Evolutionary conservation across 2,329 filamentous ascomycete species (phyloP).

Genomic region (Sporothrix mexicana): DNA sequence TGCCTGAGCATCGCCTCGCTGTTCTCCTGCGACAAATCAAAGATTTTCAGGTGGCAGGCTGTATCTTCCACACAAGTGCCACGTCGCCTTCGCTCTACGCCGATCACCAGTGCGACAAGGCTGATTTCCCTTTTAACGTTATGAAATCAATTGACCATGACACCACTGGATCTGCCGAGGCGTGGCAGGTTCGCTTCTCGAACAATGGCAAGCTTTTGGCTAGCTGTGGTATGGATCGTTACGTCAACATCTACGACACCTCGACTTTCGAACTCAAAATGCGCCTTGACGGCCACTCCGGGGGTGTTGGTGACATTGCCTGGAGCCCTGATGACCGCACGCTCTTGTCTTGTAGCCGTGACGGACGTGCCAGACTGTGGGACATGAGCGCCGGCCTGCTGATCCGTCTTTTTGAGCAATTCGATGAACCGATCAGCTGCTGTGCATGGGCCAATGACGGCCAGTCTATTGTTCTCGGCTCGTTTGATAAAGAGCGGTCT

Average conservation of each 20-base stretch:
- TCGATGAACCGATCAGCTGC: constrained; percentile 83
- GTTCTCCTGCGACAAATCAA: constrained; percentile 84
- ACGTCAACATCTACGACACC: constrained; percentile 83
- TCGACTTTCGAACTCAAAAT: constrained; percentile 69
- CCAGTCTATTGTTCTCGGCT: constrained; percentile 77
- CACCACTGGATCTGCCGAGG: constrained; percentile 65
- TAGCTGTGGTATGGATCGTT: constrained; percentile 76
- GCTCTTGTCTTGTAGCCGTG: constrained; percentile 81
- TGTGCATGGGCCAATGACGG: constrained; percentile 89
- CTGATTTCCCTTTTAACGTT: constrained; percentile 76
- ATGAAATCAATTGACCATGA: constrained; percentile 75
- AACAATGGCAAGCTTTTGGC: constrained; percentile 83
- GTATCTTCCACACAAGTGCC: constrained; percentile 85
- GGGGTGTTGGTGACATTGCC: constrained; percentile 76
- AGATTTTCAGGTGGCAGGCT: constrained; percentile 78
- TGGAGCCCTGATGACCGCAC: constrained; percentile 93
- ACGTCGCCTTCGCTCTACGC: constrained; percentile 82
- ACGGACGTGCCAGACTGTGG: constrained; percentile 77
- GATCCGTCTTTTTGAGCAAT: constrained; percentile 69
- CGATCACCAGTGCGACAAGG: constrained; percentile 82
- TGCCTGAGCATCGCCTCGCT: constrained; percentile 87
- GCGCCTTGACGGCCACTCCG: constrained; percentile 67
- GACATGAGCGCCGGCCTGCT: constrained; percentile 70
- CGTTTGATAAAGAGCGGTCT: constrained; percentile 69
- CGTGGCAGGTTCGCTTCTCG: constrained; percentile 92